A percentile compares a stretch with the other conserved stretches of the same genome.
These are phyloP conservation scores for Auricularia sp. DNA, from an alignment of 768 basidiomycete genomes.

Conservation along the genomic window DNA sequence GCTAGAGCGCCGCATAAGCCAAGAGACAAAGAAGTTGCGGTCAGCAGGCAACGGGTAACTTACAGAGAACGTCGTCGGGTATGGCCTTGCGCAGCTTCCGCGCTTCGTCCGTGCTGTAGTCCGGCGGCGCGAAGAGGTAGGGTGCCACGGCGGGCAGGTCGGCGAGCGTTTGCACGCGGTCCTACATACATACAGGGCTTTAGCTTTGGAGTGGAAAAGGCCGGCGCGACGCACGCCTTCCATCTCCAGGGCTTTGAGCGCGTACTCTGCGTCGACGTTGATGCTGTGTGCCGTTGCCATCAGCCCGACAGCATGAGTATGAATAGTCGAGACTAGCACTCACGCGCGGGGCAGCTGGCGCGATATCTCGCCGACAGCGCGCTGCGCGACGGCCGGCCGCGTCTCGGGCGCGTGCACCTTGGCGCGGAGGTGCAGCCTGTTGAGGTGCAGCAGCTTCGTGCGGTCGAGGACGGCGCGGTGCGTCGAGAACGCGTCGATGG, in stretches of 20 bases:
- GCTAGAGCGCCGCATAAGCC: conserved; percentile 1
- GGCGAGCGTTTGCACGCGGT: conserved; percentile 55
- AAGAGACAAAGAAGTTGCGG: conserved; percentile 7
- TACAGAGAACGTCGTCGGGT: conserved; percentile 35
- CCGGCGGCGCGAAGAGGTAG: conserved; percentile 71
- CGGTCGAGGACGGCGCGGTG: conserved; percentile 75
- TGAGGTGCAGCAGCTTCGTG: conserved; percentile 73
- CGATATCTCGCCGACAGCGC: conserved; percentile 44
- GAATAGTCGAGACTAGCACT: conserved; percentile 4
- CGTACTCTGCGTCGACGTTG: conserved; percentile 3
- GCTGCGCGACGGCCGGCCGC: conserved; percentile 40
- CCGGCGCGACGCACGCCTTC: conserved; percentile 45
- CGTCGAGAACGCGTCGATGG: conserved; percentile 65
- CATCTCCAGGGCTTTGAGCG: conserved; percentile 39
- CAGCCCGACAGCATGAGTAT: background rate
- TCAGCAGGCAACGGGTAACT: conserved; percentile 12
- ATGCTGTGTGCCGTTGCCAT: background rate
- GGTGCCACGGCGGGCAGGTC: conserved; percentile 61
- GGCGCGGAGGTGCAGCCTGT: conserved; percentile 72
- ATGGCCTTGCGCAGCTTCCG: conserved; percentile 38
- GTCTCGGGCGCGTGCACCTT: conserved; percentile 41
- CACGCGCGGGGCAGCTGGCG: conserved; percentile 52
- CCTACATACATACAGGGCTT: conserved; percentile 27
- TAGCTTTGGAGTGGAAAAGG: background rate
- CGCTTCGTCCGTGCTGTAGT: conserved; percentile 46